A percentile compares a stretch with the other conserved stretches of the same genome.
phyloP scores from a whole-genome alignment of 148 eudicot genomes.

The Camellia japonica region DNA sequence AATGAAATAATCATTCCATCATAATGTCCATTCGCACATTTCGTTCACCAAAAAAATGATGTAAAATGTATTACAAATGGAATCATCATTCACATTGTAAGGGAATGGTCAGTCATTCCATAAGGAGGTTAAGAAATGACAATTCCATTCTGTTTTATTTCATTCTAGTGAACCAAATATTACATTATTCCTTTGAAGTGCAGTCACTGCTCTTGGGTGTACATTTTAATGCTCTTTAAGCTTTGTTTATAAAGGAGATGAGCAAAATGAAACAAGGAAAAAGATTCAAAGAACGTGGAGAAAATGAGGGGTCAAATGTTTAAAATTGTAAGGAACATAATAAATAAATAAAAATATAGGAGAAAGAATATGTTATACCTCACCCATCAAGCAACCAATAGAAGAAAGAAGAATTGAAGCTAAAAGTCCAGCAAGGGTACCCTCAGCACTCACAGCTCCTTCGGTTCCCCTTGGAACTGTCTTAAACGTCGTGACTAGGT shows the following conservation, averaged over 20 bases:
- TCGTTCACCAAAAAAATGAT: no score
- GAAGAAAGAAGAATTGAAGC: slow-evolving; percentile 77
- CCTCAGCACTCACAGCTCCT: slow-evolving; percentile 94
- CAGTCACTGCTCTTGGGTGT: no score
- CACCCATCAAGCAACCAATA: slow-evolving; percentile 58
- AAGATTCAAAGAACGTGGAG: neutral
- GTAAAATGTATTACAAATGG: no score
- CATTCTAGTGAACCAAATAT: no score
- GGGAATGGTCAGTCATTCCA: no score
- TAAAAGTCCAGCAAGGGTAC: slow-evolving; percentile 81
- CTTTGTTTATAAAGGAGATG: neutral
- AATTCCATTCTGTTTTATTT: no score
- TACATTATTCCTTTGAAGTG: no score
- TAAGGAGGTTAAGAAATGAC: no score
- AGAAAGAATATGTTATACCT: slow-evolving; percentile 36
- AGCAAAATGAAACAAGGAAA: neutral
- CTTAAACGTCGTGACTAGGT: slow-evolving; percentile 86
- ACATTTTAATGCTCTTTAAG: neutral
- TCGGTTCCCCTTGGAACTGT: slow-evolving; percentile 91
- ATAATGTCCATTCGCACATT: no score
- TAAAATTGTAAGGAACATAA: neutral
- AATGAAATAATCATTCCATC: no score
- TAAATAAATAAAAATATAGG: no score
- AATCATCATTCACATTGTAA: no score
- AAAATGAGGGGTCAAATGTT: neutral